A percentile compares a stretch with the other conserved stretches of the same genome.
Evolutionary conservation across 805 yeast genomes (phyloP).

Genomic region (Saturnispora halmiae): DNA sequence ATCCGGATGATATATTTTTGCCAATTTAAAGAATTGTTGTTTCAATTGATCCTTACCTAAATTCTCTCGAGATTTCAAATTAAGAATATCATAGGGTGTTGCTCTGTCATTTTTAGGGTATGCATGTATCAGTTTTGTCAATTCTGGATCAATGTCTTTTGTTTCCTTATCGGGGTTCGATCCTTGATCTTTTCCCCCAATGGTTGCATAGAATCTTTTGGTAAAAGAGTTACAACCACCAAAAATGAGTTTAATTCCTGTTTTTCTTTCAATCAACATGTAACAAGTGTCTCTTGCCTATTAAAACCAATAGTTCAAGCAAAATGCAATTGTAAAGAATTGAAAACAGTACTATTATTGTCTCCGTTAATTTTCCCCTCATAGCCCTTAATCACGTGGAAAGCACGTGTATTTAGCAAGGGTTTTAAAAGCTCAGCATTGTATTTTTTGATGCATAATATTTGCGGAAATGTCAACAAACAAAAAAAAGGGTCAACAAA

Average conservation of each 20-base stretch:
- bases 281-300: too few relatives aligned
- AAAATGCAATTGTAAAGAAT: too few relatives aligned
- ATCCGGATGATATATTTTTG: slow-evolving; percentile 82
- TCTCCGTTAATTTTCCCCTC: too few relatives aligned
- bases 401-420: too few relatives aligned
- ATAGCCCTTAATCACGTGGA: too few relatives aligned
- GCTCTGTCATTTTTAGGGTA: slow-evolving; percentile 46
- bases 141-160: slow-evolving; percentile 16
- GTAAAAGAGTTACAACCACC: too few relatives aligned
- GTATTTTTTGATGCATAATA: too few relatives aligned
- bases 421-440: too few relatives aligned
- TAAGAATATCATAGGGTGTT: slow-evolving; percentile 64
- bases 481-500: not conserved
- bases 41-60: slow-evolving; percentile 36
- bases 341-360: too few relatives aligned
- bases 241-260: too few relatives aligned
- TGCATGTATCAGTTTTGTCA: slow-evolving; percentile 19
- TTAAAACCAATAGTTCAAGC: too few relatives aligned
- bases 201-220: not conserved
- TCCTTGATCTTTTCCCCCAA: not conserved
- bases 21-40: slow-evolving; percentile 46
- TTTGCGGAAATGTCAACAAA: not conserved
- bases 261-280: too few relatives aligned
- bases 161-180: slow-evolving; percentile 4
- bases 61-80: slow-evolving; percentile 27